Percentiles rank a stretch among this genome's conserved stretches.
These are phyloP conservation scores for Fraxinus xanthoxyloides DNA, from an alignment of 305 asterid genomes.

Conservation along the genomic window DNA sequence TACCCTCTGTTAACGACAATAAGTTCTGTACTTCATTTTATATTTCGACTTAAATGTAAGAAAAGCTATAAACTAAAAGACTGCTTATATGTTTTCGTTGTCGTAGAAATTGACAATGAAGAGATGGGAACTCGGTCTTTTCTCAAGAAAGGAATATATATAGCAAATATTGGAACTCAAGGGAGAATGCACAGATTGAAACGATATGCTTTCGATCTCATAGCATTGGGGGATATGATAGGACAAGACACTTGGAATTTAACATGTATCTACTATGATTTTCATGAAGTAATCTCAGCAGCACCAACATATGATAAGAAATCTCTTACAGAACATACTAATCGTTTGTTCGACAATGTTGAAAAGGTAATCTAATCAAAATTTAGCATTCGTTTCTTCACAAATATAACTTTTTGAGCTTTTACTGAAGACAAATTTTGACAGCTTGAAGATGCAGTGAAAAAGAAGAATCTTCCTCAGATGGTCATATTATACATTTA, in stretches of 20 bases:
- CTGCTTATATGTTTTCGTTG: background rate
- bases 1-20: slow-evolving; percentile 52
- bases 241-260: slow-evolving; percentile 69
- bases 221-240: slow-evolving; percentile 77
- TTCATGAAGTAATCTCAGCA: slow-evolving; percentile 66
- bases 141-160: slow-evolving; percentile 58
- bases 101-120: slow-evolving; percentile 56
- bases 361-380: slow-evolving; percentile 45
- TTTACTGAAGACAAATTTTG: background rate
- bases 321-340: slow-evolving; percentile 62
- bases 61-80: background rate
- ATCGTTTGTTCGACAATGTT: slow-evolving; percentile 63
- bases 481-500: slow-evolving; percentile 50
- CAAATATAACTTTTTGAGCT: background rate
- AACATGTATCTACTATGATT: slow-evolving; percentile 74
- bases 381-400: background rate
- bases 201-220: slow-evolving; percentile 65
- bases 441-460: slow-evolving; percentile 67
- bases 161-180: slow-evolving; percentile 63
- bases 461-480: slow-evolving; percentile 40
- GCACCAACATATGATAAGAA: slow-evolving; percentile 49
- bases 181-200: slow-evolving; percentile 64
- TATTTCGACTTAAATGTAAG: background rate
- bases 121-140: slow-evolving; percentile 78
- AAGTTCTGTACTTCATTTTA: slow-evolving; percentile 8